Evolutionary conservation across 495 filamentous ascomycete species (phyloP).

Genomic region (Hypoxylon fuscum): DNA sequence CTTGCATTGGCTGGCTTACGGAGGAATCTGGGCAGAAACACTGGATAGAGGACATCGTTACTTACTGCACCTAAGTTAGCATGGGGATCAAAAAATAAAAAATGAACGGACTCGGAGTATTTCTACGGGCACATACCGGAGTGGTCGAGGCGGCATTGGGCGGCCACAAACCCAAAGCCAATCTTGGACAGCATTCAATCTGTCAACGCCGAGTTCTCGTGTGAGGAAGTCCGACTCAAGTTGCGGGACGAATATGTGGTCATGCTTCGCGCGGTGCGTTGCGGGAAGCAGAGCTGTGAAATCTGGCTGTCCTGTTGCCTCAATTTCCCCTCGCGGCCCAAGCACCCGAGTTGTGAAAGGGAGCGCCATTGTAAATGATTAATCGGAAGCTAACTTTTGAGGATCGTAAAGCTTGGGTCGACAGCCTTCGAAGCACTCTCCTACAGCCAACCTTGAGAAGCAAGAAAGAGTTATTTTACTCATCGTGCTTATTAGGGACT

Average conservation of each 20-base stretch:
- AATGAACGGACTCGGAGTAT: neutral
- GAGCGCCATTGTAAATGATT: constrained; percentile 19
- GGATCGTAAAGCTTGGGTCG: neutral
- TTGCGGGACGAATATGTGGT: constrained; percentile 37
- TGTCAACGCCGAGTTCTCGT: constrained; percentile 43
- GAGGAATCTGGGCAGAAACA: neutral
- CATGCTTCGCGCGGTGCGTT: constrained; percentile 34
- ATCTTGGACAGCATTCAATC: constrained; percentile 47
- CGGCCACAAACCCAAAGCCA: constrained; percentile 61
- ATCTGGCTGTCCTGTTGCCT: constrained; percentile 4
- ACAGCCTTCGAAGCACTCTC: neutral
- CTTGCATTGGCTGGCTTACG: neutral
- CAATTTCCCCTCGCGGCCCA: constrained; percentile 1
- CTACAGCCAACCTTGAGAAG: neutral
- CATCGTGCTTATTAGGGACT: neutral
- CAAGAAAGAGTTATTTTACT: neutral
- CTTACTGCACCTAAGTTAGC: constrained; percentile 19
- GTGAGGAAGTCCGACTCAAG: constrained; percentile 30
- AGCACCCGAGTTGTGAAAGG: constrained; percentile 40
- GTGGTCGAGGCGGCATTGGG: constrained; percentile 55
- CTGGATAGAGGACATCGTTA: neutral
- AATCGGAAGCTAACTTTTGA: constrained; percentile 1
- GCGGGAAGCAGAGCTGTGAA: constrained; percentile 38
- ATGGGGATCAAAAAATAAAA: too few relatives aligned
- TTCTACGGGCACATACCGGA: constrained; percentile 42